Evolutionary conservation across 768 basidiomycete species (phyloP).

Genomic region (Suillus clintonianus): DNA sequence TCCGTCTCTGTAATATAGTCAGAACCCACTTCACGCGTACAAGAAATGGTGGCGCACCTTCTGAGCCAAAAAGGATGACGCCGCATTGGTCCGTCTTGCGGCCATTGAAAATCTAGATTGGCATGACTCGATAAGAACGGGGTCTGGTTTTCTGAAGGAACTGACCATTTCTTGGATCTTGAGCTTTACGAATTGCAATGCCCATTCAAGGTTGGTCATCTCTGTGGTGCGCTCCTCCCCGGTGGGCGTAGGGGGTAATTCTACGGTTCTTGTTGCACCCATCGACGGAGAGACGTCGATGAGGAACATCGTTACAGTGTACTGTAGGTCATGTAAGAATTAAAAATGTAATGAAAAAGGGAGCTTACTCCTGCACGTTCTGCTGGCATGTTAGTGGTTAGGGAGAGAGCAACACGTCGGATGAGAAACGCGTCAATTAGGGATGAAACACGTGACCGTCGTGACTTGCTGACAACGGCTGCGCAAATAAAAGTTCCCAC

Average conservation of each 20-base stretch:
- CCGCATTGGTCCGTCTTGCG: conserved; percentile 94
- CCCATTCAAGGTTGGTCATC: conserved; percentile 80
- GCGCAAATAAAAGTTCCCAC: not conserved
- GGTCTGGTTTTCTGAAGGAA: conserved; percentile 5
- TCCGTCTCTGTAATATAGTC: conserved; percentile 50
- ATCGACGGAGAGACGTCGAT: conserved; percentile 88
- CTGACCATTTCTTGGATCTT: conserved; percentile 90
- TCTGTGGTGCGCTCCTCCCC: conserved; percentile 53
- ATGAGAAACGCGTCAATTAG: conserved; percentile 6
- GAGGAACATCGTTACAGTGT: conserved; percentile 86
- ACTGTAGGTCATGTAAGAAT: conserved; percentile 45
- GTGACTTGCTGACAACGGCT: conserved; percentile 1
- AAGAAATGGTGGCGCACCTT: conserved; percentile 46
- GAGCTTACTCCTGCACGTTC: conserved; percentile 74
- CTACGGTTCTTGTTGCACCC: conserved; percentile 61
- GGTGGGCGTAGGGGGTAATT: conserved; percentile 52
- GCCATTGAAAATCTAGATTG: conserved; percentile 77
- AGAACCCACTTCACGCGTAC: not conserved
- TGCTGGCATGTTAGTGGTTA: conserved; percentile 58
- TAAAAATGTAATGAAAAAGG: not conserved
- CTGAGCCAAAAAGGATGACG: conserved; percentile 85
- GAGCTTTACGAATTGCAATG: conserved; percentile 83
- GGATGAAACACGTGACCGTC: conserved; percentile 1
- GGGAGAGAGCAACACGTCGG: not conserved
- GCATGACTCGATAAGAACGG: not conserved